A percentile compares a stretch with the other conserved stretches of the same genome.
Evolutionary conservation across 805 yeast species (phyloP).

Genomic region (Tetrapisispora namnaoensis): DNA sequence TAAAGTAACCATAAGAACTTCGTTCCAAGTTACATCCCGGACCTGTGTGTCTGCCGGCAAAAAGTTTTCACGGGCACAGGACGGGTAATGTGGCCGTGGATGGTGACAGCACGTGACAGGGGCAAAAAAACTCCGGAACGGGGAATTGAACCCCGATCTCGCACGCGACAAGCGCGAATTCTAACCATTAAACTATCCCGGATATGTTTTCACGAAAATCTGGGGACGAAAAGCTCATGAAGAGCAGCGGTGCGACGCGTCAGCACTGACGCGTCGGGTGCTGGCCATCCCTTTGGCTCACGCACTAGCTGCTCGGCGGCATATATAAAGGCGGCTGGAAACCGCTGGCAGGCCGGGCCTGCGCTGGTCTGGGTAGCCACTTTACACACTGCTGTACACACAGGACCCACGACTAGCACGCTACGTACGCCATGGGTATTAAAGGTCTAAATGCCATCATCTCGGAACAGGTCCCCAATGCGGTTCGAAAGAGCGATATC

Average conservation of each 20-base stretch:
- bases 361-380: too few relatives aligned
- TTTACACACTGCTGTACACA: too few relatives aligned
- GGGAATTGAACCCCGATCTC: constrained; percentile 7
- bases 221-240: background rate
- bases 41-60: too few relatives aligned
- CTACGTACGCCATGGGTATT: constrained; percentile 35
- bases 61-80: too few relatives aligned
- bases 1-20: too few relatives aligned
- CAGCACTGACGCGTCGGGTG: too few relatives aligned
- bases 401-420: background rate
- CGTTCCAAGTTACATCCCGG: too few relatives aligned
- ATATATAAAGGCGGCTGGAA: too few relatives aligned
- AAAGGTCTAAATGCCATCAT: constrained; percentile 80
- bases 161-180: constrained; percentile 6
- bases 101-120: background rate
- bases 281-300: too few relatives aligned
- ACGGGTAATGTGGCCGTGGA: background rate
- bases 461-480: constrained; percentile 80
- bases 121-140: constrained; percentile 4
- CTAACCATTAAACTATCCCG: constrained; percentile 6
- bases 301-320: too few relatives aligned
- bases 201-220: background rate
- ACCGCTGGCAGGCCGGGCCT: too few relatives aligned
- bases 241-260: too few relatives aligned
- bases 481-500: constrained; percentile 69